Conservation (phyloP, 768 basidiomycete species). For the Boletus rubropictus region DNA sequence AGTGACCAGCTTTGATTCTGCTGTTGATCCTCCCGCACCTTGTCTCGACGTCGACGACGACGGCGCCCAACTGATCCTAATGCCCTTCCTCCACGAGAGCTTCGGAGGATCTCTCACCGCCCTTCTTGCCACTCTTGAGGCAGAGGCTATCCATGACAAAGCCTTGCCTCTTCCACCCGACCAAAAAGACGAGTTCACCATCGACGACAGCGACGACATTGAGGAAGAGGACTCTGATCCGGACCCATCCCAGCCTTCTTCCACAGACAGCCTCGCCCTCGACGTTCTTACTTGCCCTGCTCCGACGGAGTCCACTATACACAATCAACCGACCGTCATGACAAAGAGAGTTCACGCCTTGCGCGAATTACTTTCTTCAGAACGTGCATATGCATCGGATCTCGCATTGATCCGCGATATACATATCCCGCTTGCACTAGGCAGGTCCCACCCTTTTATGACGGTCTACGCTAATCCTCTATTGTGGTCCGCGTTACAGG, state of each 20-base stretch:
- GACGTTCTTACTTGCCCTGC: conserved; percentile 6
- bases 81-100: conserved; percentile 28
- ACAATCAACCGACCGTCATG: conserved; percentile 34
- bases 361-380: conserved; percentile 70
- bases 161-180: conserved; percentile 27
- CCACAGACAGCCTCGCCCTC: conserved; percentile 25
- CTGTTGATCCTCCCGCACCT: not conserved
- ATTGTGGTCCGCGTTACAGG: conserved; percentile 26
- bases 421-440: conserved; percentile 73
- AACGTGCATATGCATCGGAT: conserved; percentile 80
- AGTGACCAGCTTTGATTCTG: conserved; percentile 1
- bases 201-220: conserved; percentile 20
- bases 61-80: conserved; percentile 16
- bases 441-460: conserved; percentile 35
- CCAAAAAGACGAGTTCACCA: conserved; percentile 19
- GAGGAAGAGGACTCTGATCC: conserved; percentile 28
- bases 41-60: conserved; percentile 10
- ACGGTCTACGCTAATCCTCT: conserved; percentile 4
- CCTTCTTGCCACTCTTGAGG: conserved; percentile 28
- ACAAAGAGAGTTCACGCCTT: conserved; percentile 76
- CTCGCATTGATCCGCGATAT: conserved; percentile 71
- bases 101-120: conserved; percentile 31
- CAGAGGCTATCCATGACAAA: conserved; percentile 28
- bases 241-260: conserved; percentile 20
- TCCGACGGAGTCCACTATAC: conserved; percentile 11